phyloP scores from a whole-genome alignment of 768 basidiomycete species.

The Lyophyllum decastes region DNA sequence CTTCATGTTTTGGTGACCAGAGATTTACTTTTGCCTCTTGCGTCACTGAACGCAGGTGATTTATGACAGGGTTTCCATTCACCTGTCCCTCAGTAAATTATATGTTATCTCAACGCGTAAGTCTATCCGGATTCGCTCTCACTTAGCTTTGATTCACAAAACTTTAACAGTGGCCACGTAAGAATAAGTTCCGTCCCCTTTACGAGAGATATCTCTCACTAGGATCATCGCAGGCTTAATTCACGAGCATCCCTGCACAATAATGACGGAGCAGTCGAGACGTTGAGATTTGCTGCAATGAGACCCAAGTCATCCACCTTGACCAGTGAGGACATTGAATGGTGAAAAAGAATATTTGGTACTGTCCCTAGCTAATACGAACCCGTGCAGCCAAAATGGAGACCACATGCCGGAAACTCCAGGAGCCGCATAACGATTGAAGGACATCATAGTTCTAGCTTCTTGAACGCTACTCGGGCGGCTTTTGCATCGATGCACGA shows the following conservation, averaged over 20 bases:
- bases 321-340: neutral
- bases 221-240: neutral
- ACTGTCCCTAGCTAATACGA: neutral
- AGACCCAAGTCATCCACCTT: neutral
- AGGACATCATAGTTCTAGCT: too few relatives aligned
- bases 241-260: neutral
- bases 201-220: neutral
- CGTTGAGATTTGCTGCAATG: neutral
- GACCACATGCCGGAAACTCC: neutral
- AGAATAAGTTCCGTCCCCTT: neutral
- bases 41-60: neutral
- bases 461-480: too few relatives aligned
- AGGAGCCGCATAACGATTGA: neutral
- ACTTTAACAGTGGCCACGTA: neutral
- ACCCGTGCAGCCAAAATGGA: neutral
- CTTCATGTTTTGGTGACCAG: constrained; percentile 5
- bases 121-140: neutral
- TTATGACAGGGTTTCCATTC: constrained; percentile 4
- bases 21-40: neutral
- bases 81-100: constrained; percentile 9
- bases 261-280: neutral
- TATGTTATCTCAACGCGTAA: constrained; percentile 13
- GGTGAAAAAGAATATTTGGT: neutral
- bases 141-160: neutral
- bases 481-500: too few relatives aligned